Evolutionary conservation across 2,329 filamentous ascomycete species (phyloP), one percentile per base, ranked within the genome.

Genomic region (Magnaporthales sp.): DNA sequence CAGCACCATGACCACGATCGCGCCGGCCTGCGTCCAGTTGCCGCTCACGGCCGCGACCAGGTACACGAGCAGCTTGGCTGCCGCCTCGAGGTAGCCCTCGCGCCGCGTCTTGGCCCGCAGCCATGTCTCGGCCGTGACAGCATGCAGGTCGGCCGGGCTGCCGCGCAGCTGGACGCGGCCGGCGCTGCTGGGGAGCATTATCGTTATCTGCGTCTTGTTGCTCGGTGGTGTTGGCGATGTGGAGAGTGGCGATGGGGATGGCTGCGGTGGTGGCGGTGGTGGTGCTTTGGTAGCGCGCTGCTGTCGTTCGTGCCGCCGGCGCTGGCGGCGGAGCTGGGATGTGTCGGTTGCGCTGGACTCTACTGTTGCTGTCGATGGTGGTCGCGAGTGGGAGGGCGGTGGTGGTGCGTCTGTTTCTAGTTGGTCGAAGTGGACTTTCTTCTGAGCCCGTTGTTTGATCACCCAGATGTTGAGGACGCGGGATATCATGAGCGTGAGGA

Each of bases 41-140:
- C 81, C 83, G 67, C 82, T 81, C 24, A 87, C 73, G 1, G 82
- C 80, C 6, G 84, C 85, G 60, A 83, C 82, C 3, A 86, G 71
- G 71, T 86, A 89, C 4, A 88, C 85, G 67, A 86, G 76, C 62
- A 89, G 70, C 69, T 86, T 87, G 10, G 85, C 81, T 0, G 76
- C 72, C 0, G 84, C 83, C 68, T 83, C 81, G 65, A 85, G 74
- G 70, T 82, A 84, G 31, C 81, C 79, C 69, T 88, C 82, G 2
- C 80, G 62, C 29, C 78, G 74, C 0, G 82, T 85, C 73, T 83
- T 81, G 54, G 80, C 76, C 11, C 80, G 77, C 62, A 89, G 74
- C 86, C 86, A 89, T 30, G 79, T 71, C 3, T 83, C 81, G 3
- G 83, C 81, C 1, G 86, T 88, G 56, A 89, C 79, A 31, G 86